phyloP scores from a whole-genome alignment of 176 grass and related monocot species.

The Saccharum officinarum region DNA sequence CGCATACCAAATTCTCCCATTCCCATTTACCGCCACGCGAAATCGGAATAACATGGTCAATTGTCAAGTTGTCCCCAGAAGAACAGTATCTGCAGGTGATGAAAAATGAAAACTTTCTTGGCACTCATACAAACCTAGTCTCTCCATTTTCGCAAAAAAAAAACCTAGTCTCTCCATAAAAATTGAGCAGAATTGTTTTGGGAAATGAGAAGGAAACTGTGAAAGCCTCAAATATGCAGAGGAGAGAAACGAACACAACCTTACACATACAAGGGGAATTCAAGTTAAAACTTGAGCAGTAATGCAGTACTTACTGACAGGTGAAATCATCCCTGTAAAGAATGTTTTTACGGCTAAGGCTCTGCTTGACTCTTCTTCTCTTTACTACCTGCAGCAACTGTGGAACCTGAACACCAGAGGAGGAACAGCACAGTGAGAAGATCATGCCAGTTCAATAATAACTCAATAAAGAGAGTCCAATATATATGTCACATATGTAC shows the following conservation, averaged over 20 bases:
- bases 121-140: neutral
- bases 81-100: conserved; percentile 75
- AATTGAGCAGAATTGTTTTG: neutral
- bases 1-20: conserved; percentile 90
- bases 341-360: conserved; percentile 76
- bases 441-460: neutral
- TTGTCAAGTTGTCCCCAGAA: conserved; percentile 76
- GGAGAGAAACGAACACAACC: neutral
- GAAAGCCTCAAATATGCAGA: neutral
- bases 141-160: too few relatives aligned
- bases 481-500: conserved; percentile 24
- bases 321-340: conserved; percentile 85
- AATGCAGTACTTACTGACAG: conserved; percentile 82
- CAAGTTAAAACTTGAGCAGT: neutral
- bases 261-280: neutral
- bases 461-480: neutral
- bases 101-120: neutral
- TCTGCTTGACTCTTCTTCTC: conserved; percentile 77
- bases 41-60: conserved; percentile 90
- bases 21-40: conserved; percentile 86
- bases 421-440: conserved; percentile 13
- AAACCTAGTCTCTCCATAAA: neutral
- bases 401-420: conserved; percentile 62
- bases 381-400: conserved; percentile 80
- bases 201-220: neutral